These are phyloP conservation scores for Lasiodiplodia sp. DNA, from an alignment of 2,329 filamentous ascomycete genomes.

Conservation along the genomic window DNA sequence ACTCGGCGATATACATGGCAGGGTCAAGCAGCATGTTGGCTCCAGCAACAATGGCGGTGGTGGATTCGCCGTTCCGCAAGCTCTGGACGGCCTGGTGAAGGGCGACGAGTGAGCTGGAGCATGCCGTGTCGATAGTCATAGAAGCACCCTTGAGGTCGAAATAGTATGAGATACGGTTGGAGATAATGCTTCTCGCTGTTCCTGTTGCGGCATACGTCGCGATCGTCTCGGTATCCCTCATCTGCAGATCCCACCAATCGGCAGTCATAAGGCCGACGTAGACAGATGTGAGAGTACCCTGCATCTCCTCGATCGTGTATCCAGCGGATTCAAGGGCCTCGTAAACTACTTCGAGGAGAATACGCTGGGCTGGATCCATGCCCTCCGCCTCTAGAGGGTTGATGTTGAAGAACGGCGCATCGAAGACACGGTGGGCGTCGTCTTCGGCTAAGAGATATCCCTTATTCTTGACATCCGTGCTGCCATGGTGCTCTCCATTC, in stretches of 20 bases:
- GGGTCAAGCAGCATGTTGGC: conserved; percentile 14
- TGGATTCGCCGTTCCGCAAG: not conserved
- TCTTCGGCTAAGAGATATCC: conserved; percentile 36
- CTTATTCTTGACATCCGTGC: conserved; percentile 2
- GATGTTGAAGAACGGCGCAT: conserved; percentile 44
- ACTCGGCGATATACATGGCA: conserved; percentile 1
- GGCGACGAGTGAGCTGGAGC: conserved; percentile 36
- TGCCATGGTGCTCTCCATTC: conserved; percentile 21
- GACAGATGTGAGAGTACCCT: conserved; percentile 30
- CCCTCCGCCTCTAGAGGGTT: conserved; percentile 38
- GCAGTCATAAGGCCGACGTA: conserved; percentile 32
- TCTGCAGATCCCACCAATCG: conserved; percentile 33
- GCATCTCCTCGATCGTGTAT: conserved; percentile 26
- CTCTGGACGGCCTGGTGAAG: conserved; percentile 34
- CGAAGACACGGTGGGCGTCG: conserved; percentile 35
- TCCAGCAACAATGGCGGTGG: not conserved
- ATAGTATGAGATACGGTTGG: conserved; percentile 41
- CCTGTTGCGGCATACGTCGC: conserved; percentile 35
- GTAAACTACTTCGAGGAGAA: conserved; percentile 35
- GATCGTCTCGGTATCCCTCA: conserved; percentile 33
- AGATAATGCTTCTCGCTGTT: conserved; percentile 33
- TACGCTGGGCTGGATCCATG: conserved; percentile 38
- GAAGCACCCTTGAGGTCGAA: conserved; percentile 41
- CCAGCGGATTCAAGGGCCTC: conserved; percentile 34
- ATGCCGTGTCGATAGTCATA: conserved; percentile 41